Conservation (phyloP, 2,329 filamentous ascomycete genomes). For the Ilyonectria mors-panacis region DNA sequence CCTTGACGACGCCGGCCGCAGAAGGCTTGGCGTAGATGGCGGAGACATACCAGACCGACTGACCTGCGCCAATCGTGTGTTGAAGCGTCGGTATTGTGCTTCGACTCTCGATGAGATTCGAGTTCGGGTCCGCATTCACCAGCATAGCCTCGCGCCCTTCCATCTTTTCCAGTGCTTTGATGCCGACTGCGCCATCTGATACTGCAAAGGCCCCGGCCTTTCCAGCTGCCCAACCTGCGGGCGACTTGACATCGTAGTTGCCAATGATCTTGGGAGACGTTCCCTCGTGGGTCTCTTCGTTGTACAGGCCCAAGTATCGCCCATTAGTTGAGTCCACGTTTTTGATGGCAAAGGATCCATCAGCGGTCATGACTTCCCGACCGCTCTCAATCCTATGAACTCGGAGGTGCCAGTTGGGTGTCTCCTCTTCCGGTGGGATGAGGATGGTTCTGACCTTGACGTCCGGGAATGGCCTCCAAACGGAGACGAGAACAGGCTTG, state of each 20-base stretch:
- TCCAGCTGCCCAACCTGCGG: constrained; percentile 68
- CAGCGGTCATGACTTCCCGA: constrained; percentile 77
- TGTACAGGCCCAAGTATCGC: constrained; percentile 66
- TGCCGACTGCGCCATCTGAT: constrained; percentile 70
- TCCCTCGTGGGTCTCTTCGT: constrained; percentile 62
- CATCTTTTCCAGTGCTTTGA: constrained; percentile 67
- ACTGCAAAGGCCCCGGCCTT: constrained; percentile 69
- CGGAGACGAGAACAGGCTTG: constrained; percentile 74
- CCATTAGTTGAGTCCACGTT: constrained; percentile 65
- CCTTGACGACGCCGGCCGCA: constrained; percentile 65
- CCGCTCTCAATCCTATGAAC: constrained; percentile 73
- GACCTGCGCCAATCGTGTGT: constrained; percentile 70
- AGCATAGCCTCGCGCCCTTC: constrained; percentile 71
- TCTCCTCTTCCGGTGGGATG: constrained; percentile 70
- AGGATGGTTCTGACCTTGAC: constrained; percentile 77
- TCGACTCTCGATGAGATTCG: constrained; percentile 80
- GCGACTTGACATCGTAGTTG: constrained; percentile 71
- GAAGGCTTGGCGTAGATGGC: constrained; percentile 80
- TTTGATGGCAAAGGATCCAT: constrained; percentile 81
- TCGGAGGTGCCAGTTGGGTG: constrained; percentile 80
- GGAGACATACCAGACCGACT: constrained; percentile 77
- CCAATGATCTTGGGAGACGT: constrained; percentile 70
- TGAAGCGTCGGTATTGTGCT: constrained; percentile 81
- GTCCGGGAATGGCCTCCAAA: constrained; percentile 80
- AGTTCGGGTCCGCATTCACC: constrained; percentile 84